Conservation (phyloP, 768 basidiomycete species). For the Tricholoma terreum region DNA sequence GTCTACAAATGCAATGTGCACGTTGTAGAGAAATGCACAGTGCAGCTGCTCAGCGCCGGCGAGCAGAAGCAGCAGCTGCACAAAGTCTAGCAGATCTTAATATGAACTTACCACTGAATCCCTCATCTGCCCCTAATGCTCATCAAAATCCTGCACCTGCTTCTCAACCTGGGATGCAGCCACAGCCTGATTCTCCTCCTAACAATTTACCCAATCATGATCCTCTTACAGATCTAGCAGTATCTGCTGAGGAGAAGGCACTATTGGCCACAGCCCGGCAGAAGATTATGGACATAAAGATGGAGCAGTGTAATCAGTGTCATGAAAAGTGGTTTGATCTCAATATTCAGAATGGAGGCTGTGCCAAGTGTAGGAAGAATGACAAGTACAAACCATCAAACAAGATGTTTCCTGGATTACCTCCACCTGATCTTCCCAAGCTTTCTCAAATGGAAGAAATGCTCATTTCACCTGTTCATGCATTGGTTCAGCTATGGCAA, state of each 20-base stretch:
- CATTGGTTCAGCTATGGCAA: no score
- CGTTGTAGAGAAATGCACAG: neutral
- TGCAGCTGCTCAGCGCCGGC: neutral
- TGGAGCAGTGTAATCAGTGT: neutral
- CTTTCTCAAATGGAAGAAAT: neutral
- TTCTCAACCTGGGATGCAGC: neutral
- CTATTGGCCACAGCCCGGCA: neutral
- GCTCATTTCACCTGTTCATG: no score
- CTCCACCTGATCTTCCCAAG: neutral
- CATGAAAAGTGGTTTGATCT: conserved; percentile 10
- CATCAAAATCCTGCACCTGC: neutral
- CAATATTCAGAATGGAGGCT: conserved; percentile 1
- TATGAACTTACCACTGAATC: neutral
- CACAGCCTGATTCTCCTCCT: neutral
- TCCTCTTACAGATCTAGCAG: no score
- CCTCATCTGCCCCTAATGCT: neutral
- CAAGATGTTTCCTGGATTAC: conserved; percentile 3
- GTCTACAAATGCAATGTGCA: no score
- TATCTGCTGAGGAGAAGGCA: neutral
- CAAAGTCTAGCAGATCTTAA: neutral
- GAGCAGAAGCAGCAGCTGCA: neutral
- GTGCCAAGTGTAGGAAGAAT: conserved; percentile 2
- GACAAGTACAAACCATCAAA: no score
- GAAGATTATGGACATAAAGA: no score
- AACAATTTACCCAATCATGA: no score